Evolutionary conservation across 306 rosid genomes (phyloP).

Genomic region (Vigna unguiculata): DNA sequence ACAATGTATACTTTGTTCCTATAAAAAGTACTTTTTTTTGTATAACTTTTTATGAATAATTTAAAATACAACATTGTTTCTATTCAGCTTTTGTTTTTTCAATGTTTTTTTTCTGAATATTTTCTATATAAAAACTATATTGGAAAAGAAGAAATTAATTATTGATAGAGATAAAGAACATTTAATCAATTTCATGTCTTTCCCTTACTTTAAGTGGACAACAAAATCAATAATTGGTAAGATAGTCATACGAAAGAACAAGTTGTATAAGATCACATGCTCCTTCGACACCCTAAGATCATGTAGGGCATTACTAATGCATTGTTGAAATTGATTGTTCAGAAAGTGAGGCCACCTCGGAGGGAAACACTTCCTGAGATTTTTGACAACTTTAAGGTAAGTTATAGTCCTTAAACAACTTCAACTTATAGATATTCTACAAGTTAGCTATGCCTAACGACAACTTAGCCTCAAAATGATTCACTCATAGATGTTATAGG

Average conservation of each 20-base stretch:
- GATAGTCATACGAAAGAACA: neutral
- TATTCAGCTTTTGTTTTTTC: neutral
- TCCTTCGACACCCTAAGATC: neutral
- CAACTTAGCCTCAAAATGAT: neutral
- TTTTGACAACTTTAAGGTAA: neutral
- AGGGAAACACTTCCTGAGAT: neutral
- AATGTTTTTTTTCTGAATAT: neutral
- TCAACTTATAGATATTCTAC: neutral
- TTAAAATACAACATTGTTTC: neutral
- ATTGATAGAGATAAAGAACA: neutral
- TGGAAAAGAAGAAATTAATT: neutral
- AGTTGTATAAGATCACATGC: neutral
- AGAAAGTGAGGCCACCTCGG: constrained; percentile 1
- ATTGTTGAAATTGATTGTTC: neutral
- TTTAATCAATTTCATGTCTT: neutral
- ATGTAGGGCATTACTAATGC: neutral
- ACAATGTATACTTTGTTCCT: too few relatives aligned
- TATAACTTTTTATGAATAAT: neutral
- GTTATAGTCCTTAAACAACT: neutral
- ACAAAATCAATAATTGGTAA: neutral
- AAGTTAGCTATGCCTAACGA: neutral
- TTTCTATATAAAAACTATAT: too few relatives aligned
- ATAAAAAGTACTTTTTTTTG: neutral
- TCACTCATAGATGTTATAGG: neutral
- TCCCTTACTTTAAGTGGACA: neutral